Conservation (phyloP, 2,329 filamentous ascomycete genomes). For the Nigrograna mackinnonii region DNA sequence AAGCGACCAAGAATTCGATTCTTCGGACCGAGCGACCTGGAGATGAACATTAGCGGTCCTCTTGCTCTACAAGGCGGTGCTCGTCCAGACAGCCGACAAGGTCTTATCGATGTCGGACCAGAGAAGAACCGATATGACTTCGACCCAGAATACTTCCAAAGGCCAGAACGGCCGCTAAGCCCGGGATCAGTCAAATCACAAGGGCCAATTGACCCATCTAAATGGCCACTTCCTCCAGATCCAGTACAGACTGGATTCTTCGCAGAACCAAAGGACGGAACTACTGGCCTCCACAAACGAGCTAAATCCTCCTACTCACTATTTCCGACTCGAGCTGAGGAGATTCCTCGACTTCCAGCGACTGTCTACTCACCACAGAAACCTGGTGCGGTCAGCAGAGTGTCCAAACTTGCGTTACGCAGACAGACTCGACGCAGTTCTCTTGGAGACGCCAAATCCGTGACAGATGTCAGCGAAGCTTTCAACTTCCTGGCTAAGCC, state of each 20-base stretch:
- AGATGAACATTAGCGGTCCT: slow-evolving; percentile 46
- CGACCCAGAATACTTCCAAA: slow-evolving; percentile 34
- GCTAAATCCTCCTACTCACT: slow-evolving; percentile 40
- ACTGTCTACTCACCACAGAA: slow-evolving; percentile 40
- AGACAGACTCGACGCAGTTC: slow-evolving; percentile 37
- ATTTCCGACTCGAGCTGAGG: slow-evolving; percentile 43
- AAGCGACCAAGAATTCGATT: slow-evolving; percentile 53
- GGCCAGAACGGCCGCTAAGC: slow-evolving; percentile 33
- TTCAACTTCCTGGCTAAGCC: slow-evolving; percentile 40
- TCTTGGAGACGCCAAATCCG: slow-evolving; percentile 22
- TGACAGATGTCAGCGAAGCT: slow-evolving; percentile 42
- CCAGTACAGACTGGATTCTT: slow-evolving; percentile 20
- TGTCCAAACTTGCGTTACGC: slow-evolving; percentile 34
- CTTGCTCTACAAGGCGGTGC: slow-evolving; percentile 35
- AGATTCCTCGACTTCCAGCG: slow-evolving; percentile 41
- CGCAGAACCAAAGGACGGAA: slow-evolving; percentile 20
- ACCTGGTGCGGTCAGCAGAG: slow-evolving; percentile 14
- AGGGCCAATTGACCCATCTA: slow-evolving; percentile 34
- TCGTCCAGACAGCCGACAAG: slow-evolving; percentile 37
- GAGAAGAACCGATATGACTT: slow-evolving; percentile 42
- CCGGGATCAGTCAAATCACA: slow-evolving; percentile 29
- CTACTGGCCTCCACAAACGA: slow-evolving; percentile 21
- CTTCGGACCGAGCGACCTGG: slow-evolving; percentile 47
- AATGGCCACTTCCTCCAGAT: slow-evolving; percentile 40
- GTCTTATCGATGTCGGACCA: slow-evolving; percentile 38